Base-by-base conservation (phyloP, 1,284 basidiomycete genomes). In the Garcileccinum viscosum region DNA sequence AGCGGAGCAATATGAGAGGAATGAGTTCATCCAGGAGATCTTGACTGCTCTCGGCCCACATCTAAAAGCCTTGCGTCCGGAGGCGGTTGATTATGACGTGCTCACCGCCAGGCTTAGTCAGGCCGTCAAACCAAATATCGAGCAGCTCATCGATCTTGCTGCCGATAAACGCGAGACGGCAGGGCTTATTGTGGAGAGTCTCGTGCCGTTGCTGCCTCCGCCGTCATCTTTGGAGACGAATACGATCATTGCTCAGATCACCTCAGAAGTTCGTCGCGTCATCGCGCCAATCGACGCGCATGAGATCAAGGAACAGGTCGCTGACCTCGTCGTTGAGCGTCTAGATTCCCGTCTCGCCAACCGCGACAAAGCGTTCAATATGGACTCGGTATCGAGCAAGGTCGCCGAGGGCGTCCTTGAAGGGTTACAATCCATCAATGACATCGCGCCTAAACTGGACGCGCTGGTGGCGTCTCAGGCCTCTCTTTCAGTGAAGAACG, bases 161-260 rank as follows among this genome's bases (percentile, higher is more conserved):
- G 93, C 92, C 0, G 93, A 95, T 77, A 95, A 95, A 77, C 87
- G 91, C 42, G 93, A 95, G 80, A 95, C 93, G 8, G 93, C 93
- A 5, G 85, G 86, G 12, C 86, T 95, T 59, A 95, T 95, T 69
- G 87, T 94, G 27, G 87, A 94, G 67, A 84, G 86, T n/a, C 86
- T 95, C 53, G 70, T 90, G 19, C 93, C 94, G 9, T 77, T 92
- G 65, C 74, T 95, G 17, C 88, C 90, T 8, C 75, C 82, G 1
- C 74, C 82, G 4, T 67, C 83, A 12, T 77, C 83, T 5, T 67
- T 92, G 63, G 90, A 94, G 73, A 84, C 85, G 1, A 85, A 88
- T 50, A 83, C 83, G 7, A 80, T 94, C 63, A 85, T 88, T 14
- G 76, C 84, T 22, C 84, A 90, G 69, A 83, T 94, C 63, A 88